Percentiles rank a stretch among this genome's conserved stretches.
These are phyloP conservation scores for Psidium friedrichsthalianum DNA, from an alignment of 345 rosid species.

Conservation along the genomic window DNA sequence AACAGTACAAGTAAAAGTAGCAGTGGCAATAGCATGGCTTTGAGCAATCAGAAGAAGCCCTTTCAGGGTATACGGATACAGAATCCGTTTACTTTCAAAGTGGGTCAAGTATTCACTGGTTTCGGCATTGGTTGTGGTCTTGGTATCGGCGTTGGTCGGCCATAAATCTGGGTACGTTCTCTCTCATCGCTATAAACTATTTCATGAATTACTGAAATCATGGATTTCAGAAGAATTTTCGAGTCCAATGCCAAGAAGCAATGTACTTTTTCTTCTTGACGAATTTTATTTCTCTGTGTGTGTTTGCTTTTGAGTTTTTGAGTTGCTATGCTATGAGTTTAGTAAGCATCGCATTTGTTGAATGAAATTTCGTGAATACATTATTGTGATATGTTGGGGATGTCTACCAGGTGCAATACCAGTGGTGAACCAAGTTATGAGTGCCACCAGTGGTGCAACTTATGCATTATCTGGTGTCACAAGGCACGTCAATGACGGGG, in stretches of 20 bases:
- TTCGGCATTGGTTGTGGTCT: conserved; percentile 93
- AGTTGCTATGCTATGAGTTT: neutral
- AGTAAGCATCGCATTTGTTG: neutral
- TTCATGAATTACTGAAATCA: neutral
- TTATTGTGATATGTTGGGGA: neutral
- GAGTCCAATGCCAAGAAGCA: conserved; percentile 5
- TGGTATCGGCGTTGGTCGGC: conserved; percentile 84
- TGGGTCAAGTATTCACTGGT: conserved; percentile 84
- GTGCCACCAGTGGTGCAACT: conserved; percentile 93
- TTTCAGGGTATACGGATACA: conserved; percentile 39
- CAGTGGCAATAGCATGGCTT: conserved; percentile 11
- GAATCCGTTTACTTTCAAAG: conserved; percentile 87
- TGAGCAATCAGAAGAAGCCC: conserved; percentile 27
- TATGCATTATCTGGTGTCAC: conserved; percentile 76
- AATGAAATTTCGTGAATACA: neutral
- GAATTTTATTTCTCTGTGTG: neutral
- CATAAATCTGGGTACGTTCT: conserved; percentile 51
- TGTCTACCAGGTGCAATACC: conserved; percentile 59
- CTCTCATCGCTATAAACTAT: neutral
- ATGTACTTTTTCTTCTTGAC: conserved; percentile 9
- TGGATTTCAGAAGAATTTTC: conserved; percentile 15
- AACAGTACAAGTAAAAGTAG: neutral
- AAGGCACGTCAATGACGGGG: conserved; percentile 58
- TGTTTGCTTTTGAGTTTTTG: neutral
- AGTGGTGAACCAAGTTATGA: conserved; percentile 68